phyloP scores from a whole-genome alignment of 208 protist species.

The Endotrypanum monterogeii region DNA sequence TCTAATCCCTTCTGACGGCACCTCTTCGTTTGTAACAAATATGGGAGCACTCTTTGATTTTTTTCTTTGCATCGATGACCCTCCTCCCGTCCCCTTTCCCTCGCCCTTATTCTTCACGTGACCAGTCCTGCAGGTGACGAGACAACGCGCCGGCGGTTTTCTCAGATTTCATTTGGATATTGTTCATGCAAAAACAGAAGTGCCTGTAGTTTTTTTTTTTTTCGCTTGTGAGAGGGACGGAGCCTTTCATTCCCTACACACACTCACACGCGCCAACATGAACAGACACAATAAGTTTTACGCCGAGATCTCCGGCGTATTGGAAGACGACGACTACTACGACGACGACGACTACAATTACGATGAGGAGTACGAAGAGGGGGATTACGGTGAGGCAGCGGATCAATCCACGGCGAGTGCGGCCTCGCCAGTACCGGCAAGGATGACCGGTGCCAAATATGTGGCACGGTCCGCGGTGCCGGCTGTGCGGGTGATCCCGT shows the following conservation, averaged over 20 bases:
- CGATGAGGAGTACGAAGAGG: slow-evolving; percentile 65
- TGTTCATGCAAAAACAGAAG: neutral
- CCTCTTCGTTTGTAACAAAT: neutral
- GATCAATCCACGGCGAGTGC: neutral
- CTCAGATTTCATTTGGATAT: neutral
- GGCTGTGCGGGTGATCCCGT: slow-evolving; percentile 16
- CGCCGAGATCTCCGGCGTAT: slow-evolving; percentile 41
- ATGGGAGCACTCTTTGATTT: neutral
- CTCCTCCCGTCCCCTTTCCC: neutral
- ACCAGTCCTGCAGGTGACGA: neutral
- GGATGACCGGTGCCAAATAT: neutral
- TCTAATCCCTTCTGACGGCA: too few species aligned
- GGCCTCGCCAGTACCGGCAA: neutral
- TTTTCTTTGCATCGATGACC: neutral
- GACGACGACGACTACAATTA: slow-evolving; percentile 49
- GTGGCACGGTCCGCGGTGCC: neutral
- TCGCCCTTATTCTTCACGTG: neutral
- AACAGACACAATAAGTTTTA: slow-evolving; percentile 86
- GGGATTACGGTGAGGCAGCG: slow-evolving; percentile 27
- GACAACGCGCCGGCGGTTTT: neutral
- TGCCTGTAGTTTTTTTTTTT: neutral
- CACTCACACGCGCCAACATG: slow-evolving; percentile 26
- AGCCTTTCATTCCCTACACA: neutral
- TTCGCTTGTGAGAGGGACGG: neutral
- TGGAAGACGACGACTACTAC: slow-evolving; percentile 64